Base-by-base conservation (phyloP, 2,329 filamentous ascomycete genomes). In the Pseudogymnoascus pannorum region DNA sequence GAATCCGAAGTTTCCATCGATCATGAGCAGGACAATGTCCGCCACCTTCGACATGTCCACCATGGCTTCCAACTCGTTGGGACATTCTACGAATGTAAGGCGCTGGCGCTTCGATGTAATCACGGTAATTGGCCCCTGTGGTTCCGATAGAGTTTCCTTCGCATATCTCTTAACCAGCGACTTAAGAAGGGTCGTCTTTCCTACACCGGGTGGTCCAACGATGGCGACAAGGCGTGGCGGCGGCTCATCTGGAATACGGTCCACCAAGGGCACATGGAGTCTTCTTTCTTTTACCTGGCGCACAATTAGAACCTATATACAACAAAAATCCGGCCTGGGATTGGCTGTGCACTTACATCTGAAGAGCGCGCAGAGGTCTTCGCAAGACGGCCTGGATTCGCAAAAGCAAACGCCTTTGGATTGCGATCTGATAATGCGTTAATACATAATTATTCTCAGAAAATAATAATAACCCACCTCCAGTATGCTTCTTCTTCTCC, bases 1-100 rank as follows among this genome's bases (percentile, higher is more conserved):
- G 72, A 99, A 99, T 12, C 94, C 95, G 71, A 89, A 99, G 76
- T 97, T 97, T 61, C 94, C 95, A 72, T 99, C 94, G 68, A 99
- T 99, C 90, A 99, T 94, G 61, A 99, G 82, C 58, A 99, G 81
- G 5, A 97, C 91, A 69, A 99, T 97, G 73, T 99, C 94, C 16
- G 95, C 94, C 44, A 99, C 90, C 76, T 99, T 99, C 63, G 94
- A 91, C 61, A 97, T 83, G 75, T 99, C 94, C 66, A 99, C 92
- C 91, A 97, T 97, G 67, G 90, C 89, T 65, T 95, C 92, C 60
- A 99, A 84, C 68, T 94, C 92, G 72, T 97, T 93, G n/a, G 95
- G 92, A 71, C 91, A 96, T 83, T 99, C 94, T 71, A 99, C 78
- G 73, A 99, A 97, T 0, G 94, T 99, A 57, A 99, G 82, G 36